phyloP scores from a whole-genome alignment of 2,329 filamentous ascomycete genomes.

The Malbranchea zuffiana region DNA sequence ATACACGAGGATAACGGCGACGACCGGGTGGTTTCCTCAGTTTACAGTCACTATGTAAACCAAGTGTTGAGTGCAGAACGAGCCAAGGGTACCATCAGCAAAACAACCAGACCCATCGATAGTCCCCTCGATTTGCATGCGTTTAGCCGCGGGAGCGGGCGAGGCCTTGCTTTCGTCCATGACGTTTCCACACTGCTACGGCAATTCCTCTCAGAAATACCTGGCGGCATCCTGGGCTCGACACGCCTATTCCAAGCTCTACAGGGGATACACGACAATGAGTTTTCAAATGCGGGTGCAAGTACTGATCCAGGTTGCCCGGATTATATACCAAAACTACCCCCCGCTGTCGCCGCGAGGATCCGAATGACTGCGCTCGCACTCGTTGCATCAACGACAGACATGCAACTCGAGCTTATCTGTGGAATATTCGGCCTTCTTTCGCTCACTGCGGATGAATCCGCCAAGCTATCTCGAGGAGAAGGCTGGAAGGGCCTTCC shows the following conservation, averaged over 20 bases:
- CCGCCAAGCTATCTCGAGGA: constrained; percentile 14
- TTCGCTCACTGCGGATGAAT: constrained; percentile 23
- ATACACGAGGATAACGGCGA: constrained; percentile 30
- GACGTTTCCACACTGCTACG: constrained; percentile 28
- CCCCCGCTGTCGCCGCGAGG: constrained; percentile 17
- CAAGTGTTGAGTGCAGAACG: constrained; percentile 30
- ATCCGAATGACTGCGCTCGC: constrained; percentile 29
- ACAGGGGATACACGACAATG: constrained; percentile 21
- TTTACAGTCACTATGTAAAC: constrained; percentile 32
- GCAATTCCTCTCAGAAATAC: constrained; percentile 28
- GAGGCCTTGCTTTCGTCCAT: constrained; percentile 19
- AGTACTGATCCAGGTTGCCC: constrained; percentile 15
- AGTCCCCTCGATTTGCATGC: constrained; percentile 19
- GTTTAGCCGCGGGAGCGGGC: constrained; percentile 5
- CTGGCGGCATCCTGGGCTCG: constrained; percentile 31
- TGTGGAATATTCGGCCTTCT: constrained; percentile 33
- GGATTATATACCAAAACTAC: constrained; percentile 18
- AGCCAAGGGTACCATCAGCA: constrained; percentile 24
- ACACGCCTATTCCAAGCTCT: constrained; percentile 24
- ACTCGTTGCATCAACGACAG: constrained; percentile 27
- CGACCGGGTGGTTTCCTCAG: constrained; percentile 23
- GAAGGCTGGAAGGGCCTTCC: constrained; percentile 18
- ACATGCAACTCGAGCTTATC: constrained; percentile 32
- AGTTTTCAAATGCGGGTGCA: constrained; percentile 13
- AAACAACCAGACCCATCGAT: constrained; percentile 25